phyloP scores from a whole-genome alignment of 176 grass and related monocot species.

The Triticum dicoccoides region DNA sequence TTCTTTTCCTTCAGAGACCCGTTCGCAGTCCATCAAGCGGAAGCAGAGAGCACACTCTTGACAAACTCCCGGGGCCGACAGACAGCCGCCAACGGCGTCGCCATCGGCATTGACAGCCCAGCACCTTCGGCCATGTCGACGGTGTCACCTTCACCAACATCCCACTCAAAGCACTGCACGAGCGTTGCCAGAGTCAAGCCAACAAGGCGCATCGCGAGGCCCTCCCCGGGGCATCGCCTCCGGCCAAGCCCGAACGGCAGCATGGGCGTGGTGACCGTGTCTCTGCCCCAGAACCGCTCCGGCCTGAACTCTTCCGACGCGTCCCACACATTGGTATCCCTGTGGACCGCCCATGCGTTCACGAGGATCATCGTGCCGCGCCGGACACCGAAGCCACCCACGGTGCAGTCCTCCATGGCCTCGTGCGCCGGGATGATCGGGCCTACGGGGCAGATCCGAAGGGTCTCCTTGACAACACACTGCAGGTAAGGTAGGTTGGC shows the following conservation, averaged over 20 bases:
- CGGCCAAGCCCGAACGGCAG: constrained; percentile 64
- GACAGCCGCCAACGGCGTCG: background rate
- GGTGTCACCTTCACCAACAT: background rate
- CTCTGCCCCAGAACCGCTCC: background rate
- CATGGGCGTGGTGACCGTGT: constrained; percentile 9
- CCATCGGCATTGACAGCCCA: constrained; percentile 23
- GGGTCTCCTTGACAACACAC: constrained; percentile 52
- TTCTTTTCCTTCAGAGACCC: background rate
- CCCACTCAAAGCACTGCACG: constrained; percentile 73
- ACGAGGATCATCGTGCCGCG: constrained; percentile 60
- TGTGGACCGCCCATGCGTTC: constrained; percentile 51
- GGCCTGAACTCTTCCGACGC: background rate
- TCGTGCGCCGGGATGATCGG: constrained; percentile 60
- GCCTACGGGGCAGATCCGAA: constrained; percentile 36
- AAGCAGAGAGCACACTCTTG: background rate
- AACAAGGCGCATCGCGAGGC: constrained; percentile 36
- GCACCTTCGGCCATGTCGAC: constrained; percentile 47
- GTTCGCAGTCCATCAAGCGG: background rate
- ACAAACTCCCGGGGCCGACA: constrained; percentile 14
- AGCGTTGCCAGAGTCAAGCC: constrained; percentile 33
- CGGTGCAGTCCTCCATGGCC: constrained; percentile 41
- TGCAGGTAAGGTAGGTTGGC: constrained; percentile 48
- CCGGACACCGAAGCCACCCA: constrained; percentile 33
- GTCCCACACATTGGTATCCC: constrained; percentile 51
- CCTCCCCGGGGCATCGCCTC: constrained; percentile 54